Percentiles rank a stretch among this genome's conserved stretches.
These are phyloP conservation scores for Capsicum chinense DNA, from an alignment of 257 asterid genomes.

Conservation along the genomic window DNA sequence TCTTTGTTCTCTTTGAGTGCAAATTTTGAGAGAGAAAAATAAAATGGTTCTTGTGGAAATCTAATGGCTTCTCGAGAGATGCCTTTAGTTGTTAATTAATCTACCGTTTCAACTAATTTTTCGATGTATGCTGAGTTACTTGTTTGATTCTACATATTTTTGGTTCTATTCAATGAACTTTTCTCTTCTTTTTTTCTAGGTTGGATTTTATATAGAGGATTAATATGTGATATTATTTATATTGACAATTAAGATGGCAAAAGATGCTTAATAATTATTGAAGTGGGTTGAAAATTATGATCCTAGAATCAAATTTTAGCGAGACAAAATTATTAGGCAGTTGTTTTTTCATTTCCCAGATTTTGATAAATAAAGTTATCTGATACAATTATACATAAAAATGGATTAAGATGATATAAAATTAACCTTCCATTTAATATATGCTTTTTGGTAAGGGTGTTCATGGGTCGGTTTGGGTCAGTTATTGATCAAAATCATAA, in stretches of 20 bases:
- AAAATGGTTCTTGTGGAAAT: not conserved
- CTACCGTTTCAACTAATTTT: not conserved
- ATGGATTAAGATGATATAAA: not conserved
- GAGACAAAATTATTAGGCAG: no score
- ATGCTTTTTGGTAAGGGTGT: no score
- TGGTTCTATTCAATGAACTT: not conserved
- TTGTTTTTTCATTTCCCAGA: no score
- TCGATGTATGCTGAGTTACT: not conserved
- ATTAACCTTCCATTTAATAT: no score
- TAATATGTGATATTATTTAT: not conserved
- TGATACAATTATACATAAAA: no score
- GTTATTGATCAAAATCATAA: no score
- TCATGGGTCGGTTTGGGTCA: no score
- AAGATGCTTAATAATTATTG: no score
- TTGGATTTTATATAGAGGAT: no score
- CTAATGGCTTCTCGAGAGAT: not conserved
- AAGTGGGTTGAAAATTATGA: no score
- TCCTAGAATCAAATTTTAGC: no score
- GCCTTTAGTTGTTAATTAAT: not conserved
- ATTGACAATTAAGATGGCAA: not conserved
- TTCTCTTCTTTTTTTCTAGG: not conserved
- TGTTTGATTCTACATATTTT: slow-evolving; percentile 6
- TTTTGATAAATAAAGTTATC: no score
- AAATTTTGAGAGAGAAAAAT: not conserved
- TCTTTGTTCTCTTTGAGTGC: not conserved